phyloP scores from a whole-genome alignment of 306 rosid species.

The cucumber (Cucumis sativus) region DNA sequence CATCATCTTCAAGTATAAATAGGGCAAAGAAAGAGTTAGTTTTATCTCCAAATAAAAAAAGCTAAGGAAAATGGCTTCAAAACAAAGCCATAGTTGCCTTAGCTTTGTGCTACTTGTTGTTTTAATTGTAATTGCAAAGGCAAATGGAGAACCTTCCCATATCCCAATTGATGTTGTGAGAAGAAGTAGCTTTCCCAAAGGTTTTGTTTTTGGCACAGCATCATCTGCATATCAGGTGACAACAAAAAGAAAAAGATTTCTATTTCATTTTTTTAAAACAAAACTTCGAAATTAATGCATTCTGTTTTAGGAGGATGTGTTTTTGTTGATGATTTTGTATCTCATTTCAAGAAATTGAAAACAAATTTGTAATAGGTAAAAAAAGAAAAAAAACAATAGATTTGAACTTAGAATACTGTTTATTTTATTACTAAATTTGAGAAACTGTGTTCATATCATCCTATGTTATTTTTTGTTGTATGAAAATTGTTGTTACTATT shows the following conservation, averaged over 20 bases:
- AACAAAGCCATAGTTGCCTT: neutral
- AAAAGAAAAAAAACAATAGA: no score
- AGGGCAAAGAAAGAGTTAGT: neutral
- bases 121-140: neutral
- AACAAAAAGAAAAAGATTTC: neutral
- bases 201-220: slow-evolving; percentile 24
- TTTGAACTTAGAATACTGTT: no score
- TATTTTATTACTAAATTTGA: no score
- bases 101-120: neutral
- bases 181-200: slow-evolving; percentile 11
- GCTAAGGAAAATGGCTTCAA: neutral
- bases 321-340: no score
- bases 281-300: no score
- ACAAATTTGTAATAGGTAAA: no score
- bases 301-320: no score
- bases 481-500: no score
- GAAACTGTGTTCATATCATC: no score
- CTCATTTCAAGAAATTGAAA: no score
- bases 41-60: neutral
- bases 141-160: neutral
- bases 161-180: neutral
- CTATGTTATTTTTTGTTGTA: no score
- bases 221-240: slow-evolving; percentile 20
- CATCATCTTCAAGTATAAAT: neutral
- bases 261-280: neutral